phyloP scores from a whole-genome alignment of 768 basidiomycete species.

The Nevesoporus exiguus region DNA sequence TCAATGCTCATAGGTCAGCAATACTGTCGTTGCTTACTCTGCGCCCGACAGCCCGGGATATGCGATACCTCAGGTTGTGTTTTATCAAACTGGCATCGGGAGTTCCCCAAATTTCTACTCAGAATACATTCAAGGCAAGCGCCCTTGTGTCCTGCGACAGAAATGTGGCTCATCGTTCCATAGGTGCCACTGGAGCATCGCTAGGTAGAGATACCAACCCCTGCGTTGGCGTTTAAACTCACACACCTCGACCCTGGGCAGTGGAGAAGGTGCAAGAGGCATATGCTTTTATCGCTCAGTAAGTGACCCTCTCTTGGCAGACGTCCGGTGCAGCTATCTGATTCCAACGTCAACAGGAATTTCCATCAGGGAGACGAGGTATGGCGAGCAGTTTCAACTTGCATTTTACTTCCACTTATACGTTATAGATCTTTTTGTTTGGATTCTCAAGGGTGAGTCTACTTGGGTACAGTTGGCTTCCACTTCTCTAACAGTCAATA shows the following conservation, averaged over 20 bases:
- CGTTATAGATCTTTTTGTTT: constrained; percentile 64
- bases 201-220: constrained; percentile 41
- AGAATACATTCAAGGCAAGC: constrained; percentile 55
- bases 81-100: constrained; percentile 61
- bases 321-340: not conserved
- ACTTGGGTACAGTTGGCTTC: not conserved
- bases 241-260: constrained; percentile 26
- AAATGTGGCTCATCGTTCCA: constrained; percentile 8
- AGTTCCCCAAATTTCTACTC: constrained; percentile 57
- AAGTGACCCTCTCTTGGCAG: constrained; percentile 26
- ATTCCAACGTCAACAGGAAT: constrained; percentile 43
- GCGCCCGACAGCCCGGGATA: constrained; percentile 26
- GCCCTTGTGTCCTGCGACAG: not conserved
- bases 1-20: not conserved
- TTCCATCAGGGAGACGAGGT: constrained; percentile 73
- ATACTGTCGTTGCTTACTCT: not conserved
- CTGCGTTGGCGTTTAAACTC: not conserved
- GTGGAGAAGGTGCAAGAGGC: constrained; percentile 75
- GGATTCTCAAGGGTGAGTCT: constrained; percentile 65
- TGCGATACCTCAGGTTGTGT: constrained; percentile 58
- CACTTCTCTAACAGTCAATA: constrained; percentile 26
- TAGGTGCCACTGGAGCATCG: constrained; percentile 62
- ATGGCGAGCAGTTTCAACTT: not conserved
- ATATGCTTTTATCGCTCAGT: constrained; percentile 81
- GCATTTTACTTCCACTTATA: constrained; percentile 5